Percentiles rank a stretch among this genome's conserved stretches.
Evolutionary conservation across 495 filamentous ascomycete species (phyloP).

Genomic region (Durotheca rogersii): DNA sequence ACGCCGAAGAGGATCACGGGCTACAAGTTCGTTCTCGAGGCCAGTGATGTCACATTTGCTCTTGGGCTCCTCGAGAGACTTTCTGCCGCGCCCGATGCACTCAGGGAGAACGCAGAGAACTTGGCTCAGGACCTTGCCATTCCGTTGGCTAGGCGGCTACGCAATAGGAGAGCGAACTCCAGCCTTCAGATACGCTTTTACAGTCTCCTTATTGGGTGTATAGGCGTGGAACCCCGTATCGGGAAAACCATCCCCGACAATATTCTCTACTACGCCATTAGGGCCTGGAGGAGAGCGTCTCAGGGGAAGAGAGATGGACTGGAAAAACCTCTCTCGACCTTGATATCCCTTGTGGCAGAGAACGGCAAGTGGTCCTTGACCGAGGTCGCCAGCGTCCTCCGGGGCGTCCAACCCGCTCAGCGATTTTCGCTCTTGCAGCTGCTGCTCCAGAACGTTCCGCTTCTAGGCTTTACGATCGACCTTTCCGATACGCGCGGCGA

Average conservation of each 20-base stretch:
- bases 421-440: conserved; percentile 5
- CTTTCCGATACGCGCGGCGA: background rate
- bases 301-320: background rate
- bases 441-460: background rate
- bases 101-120: conserved; percentile 13
- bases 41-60: background rate
- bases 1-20: conserved; percentile 4
- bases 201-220: background rate
- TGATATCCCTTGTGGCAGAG: background rate
- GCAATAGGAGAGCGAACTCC: background rate
- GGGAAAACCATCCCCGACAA: background rate
- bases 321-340: background rate
- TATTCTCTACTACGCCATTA: conserved; percentile 1
- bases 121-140: conserved; percentile 9
- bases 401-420: background rate
- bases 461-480: background rate
- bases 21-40: conserved; percentile 12
- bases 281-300: conserved; percentile 9
- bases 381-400: background rate
- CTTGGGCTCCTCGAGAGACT: conserved; percentile 4
- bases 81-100: background rate
- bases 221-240: background rate
- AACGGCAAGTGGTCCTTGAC: background rate
- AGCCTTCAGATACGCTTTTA: background rate
- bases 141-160: conserved; percentile 4